Evolutionary conservation across 495 filamentous ascomycete genomes (phyloP).

Genomic region (Hypoxylon lienhwacheense): DNA sequence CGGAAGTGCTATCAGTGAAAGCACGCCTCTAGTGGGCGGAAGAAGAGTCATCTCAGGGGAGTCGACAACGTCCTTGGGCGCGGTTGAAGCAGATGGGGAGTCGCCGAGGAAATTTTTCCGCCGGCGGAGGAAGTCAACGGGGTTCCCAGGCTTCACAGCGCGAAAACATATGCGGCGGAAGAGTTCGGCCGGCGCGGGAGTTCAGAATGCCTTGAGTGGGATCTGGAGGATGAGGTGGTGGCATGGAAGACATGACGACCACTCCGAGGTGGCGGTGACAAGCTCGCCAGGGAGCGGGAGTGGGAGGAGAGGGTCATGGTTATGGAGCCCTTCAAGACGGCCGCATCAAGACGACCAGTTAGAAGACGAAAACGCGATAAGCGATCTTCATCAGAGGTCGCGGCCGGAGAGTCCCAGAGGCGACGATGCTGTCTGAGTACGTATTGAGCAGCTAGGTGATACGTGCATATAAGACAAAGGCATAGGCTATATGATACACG

Average conservation of each 20-base stretch:
- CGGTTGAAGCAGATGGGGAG: conserved; percentile 23
- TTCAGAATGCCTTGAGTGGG: conserved; percentile 44
- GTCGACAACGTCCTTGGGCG: conserved; percentile 30
- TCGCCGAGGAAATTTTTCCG: conserved; percentile 40
- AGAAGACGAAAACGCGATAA: conserved; percentile 14
- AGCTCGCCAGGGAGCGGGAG: conserved; percentile 23
- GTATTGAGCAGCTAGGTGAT: conserved; percentile 4
- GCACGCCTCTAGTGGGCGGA: conserved; percentile 34
- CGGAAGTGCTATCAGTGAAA: conserved; percentile 27
- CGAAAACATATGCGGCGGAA: conserved; percentile 39
- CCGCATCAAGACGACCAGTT: conserved; percentile 7
- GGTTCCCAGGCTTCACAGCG: conserved; percentile 57
- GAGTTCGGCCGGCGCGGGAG: conserved; percentile 36
- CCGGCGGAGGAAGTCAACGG: conserved; percentile 53
- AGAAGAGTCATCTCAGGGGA: conserved; percentile 32
- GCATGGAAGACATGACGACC: conserved; percentile 25
- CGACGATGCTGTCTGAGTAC: conserved; percentile 36
- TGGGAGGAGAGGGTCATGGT: conserved; percentile 11
- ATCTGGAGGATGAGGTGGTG: conserved; percentile 50
- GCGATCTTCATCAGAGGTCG: conserved; percentile 9
- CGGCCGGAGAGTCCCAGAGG: conserved; percentile 21
- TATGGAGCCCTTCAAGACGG: conserved; percentile 19
- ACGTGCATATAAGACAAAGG: conserved; percentile 9
- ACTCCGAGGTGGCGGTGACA: conserved; percentile 24
- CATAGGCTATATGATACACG: conserved; percentile 23